Base-by-base conservation (phyloP, 1,139 yeast species). In the Suhomyces chickasaworum region DNA sequence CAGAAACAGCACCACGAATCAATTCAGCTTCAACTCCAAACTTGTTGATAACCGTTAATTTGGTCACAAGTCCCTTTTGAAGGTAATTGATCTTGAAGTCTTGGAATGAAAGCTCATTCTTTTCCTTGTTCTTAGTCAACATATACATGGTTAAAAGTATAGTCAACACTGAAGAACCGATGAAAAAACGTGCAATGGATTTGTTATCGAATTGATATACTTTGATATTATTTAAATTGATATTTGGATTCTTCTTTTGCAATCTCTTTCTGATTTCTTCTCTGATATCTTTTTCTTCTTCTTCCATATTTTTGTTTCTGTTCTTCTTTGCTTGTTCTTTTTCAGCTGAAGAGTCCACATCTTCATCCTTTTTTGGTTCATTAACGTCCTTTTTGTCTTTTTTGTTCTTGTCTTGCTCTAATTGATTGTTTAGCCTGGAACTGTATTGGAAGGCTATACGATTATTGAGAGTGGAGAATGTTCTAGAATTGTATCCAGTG, bases 21-120 rank as follows among this genome's bases (percentile, higher is more conserved):
- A 87, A 68, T 46, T 81, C 78, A 3, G 88, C 89, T 56, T 87
- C 89, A 0, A 89, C 98, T n/a, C 80, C 73, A 47, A 79, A 76
- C 57, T 83, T 83, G 67, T 91, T 91, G 33, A 90, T 78, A 32
- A 93, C 97, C 17, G 77, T 77, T 39, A 93, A 75, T 52, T 80
- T 81, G 48, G 84, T 81, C 23, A 93, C 98, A 39, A 86, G 73
- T 4, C 97, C 97, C 57, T 84, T 85, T 54, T 88, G 95, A 38
- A 93, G 75, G 60, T 86, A 89, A 50, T 86, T 83, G 18, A 84
- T 78, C 61, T 88, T 87, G 74, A 93, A 93, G 63, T 89, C 96
- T 67, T 91, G 97, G 78, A 89, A 89, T 1, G 97, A 86, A 53
- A 93, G 73, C 53, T 80, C 78, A 49, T 73, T 64, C 30, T 42